Percentiles rank a stretch among this genome's conserved stretches.
phyloP scores from a whole-genome alignment of 2,329 filamentous ascomycete species.

The Plenodomus lindquistii region DNA sequence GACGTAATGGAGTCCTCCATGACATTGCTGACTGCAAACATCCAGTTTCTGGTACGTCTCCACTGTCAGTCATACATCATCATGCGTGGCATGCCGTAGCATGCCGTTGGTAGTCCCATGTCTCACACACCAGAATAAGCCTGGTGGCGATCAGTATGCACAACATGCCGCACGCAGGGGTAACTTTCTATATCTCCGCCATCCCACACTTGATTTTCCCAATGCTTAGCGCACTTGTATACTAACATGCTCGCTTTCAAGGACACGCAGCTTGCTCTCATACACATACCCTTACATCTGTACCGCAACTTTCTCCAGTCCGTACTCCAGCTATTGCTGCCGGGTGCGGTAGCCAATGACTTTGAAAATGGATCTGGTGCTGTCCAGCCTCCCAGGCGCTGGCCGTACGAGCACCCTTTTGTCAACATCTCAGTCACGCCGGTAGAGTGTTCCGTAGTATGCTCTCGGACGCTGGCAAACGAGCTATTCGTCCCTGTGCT shows the following conservation, averaged over 20 bases:
- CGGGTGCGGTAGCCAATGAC: conserved; percentile 51
- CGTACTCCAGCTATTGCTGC: conserved; percentile 82
- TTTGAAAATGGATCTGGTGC: conserved; percentile 33
- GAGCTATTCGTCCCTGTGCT: conserved; percentile 77
- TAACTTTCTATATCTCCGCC: conserved; percentile 30
- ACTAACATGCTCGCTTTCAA: conserved; percentile 53
- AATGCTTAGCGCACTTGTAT: neutral
- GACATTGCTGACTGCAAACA: conserved; percentile 53
- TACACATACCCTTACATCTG: conserved; percentile 83
- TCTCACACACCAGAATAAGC: conserved; percentile 29
- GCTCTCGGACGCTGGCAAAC: conserved; percentile 73
- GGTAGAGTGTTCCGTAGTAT: conserved; percentile 90
- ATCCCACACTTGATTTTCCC: neutral
- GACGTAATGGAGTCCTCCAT: conserved; percentile 50
- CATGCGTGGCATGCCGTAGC: conserved; percentile 12
- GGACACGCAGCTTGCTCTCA: conserved; percentile 85
- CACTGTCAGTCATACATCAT: conserved; percentile 26
- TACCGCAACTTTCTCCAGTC: conserved; percentile 81
- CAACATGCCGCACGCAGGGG: conserved; percentile 31
- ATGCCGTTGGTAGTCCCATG: conserved; percentile 3
- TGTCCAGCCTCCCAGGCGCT: conserved; percentile 43
- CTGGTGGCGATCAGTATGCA: conserved; percentile 33
- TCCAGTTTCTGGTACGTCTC: conserved; percentile 53
- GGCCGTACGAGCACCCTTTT: conserved; percentile 70
- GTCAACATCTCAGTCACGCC: conserved; percentile 93